Evolutionary conservation across 352 stramenopile genomes (phyloP), one percentile per base, ranked within the genome.

Genomic region (Nothophytophthora sp.): DNA sequence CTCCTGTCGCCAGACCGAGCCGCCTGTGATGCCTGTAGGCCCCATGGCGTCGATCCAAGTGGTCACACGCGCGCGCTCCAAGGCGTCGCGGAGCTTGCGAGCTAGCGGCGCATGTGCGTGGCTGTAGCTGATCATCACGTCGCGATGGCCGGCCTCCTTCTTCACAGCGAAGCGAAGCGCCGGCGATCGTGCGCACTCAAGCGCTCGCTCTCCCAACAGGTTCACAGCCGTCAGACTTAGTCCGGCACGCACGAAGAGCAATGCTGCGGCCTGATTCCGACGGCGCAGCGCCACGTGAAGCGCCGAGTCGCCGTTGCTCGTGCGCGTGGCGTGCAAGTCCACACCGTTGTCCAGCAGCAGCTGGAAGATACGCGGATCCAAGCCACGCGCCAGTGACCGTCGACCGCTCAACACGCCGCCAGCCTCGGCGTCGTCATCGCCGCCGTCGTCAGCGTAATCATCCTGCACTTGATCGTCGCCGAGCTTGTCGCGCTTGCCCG

Each of bases 51-150:
- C 83, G 38, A 94, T 94, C 83, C 83, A 94, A 22, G 83, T 94
- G 16, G 83, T 94, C 15, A 94, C 70, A 38, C 85, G 76, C 4
- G 81, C 75, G 1, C 65, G 63, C 50, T 94, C 83, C 19, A 94
- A 42, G 5, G 75, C 71, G 27, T 90, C 73, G 28, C 83, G 79
- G 16, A 94, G 49, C 34, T 88, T 86, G 5, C 70, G 67, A 15
- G 83, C 83, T 38, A 94, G 60, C 5, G 62, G 49, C 13, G 73
- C 60, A 37, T 94, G 83, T n/a, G 83, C 83, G 30, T 94, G 83
- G 38, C 76, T 88, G 51, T 94, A 94, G 35, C 83, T 94, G 46
- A 94, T 94, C 83, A 94, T 94, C 6, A 94, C 83, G 42, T 94
- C 83, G 22, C 83, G 79, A 4, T 90, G 79, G 0, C 83, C 83